Evolutionary conservation across 371 early-diverging fungal species (phyloP), one percentile per base, ranked within the genome.

Genomic region (Apophysomyces sp.): DNA sequence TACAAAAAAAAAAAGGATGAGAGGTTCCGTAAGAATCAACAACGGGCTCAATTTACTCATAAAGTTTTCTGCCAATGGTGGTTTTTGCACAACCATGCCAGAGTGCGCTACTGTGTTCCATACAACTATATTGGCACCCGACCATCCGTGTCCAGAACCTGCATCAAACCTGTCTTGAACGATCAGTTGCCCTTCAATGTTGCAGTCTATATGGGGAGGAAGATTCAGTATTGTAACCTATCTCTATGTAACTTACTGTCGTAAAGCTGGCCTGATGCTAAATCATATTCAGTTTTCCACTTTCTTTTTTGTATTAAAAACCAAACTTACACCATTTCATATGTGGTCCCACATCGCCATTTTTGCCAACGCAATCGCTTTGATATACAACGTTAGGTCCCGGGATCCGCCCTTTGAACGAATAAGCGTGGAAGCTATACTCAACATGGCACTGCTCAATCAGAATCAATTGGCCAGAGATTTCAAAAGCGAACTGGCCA

Each of bases 341-440:
- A 34, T 82, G 78, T 0, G 82, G 82, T 6, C 82, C 82, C 0
- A 76, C 67, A 51, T 79, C 80, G 8, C 68, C 74, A 51, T 63
- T 62, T 26, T 61, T 62, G 29, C 61, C 70, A 12, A 63, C 61
- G 15, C 66, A 52, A n/a, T 36, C 44, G 27, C 66, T 55, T 24
- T 69, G 72, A 39, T 74, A 74, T 15, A 82, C 63, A n/a, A 79
- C 82, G 55, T 76, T 82, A 4, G 82, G 82, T 0, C 82, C 82
- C 52, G 72, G 68, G 26, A 79, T 65, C 21, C 78, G 67, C 2
- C 60, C 76, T 49, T 77, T 82, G 58, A 74, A 72, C 34, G 76
- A 71, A 60, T 73, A 79, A 15, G 76, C 69, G 44, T 82, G 82
- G 67, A 77, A 77, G 13, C 75, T 76, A 9, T 75, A 73, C 29